Conservation (phyloP, 768 basidiomycete genomes). For the Mycena haematopus region DNA sequence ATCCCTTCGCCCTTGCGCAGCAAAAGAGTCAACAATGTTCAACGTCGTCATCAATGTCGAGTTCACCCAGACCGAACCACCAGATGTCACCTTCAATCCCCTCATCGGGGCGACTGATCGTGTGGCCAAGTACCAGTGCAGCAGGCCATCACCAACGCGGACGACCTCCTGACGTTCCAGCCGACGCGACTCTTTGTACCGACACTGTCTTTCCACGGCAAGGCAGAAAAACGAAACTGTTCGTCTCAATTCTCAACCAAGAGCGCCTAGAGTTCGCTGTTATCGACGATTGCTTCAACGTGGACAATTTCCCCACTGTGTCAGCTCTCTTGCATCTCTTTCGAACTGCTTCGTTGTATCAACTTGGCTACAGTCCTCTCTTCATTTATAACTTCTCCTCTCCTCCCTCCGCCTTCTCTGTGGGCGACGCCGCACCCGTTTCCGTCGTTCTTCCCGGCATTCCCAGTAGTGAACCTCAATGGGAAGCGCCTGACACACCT, state of each 20-base stretch:
- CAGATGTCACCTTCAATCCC: slow-evolving; percentile 15
- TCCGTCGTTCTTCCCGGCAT: slow-evolving; percentile 12
- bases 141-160: slow-evolving; percentile 24
- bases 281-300: slow-evolving; percentile 18
- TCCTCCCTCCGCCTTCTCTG: slow-evolving; percentile 11
- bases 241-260: slow-evolving; percentile 18
- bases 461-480: slow-evolving; percentile 7
- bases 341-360: slow-evolving; percentile 15
- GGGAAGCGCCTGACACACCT: slow-evolving; percentile 17
- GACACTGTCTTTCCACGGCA: slow-evolving; percentile 26
- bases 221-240: slow-evolving; percentile 18
- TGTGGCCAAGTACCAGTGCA: slow-evolving; percentile 26
- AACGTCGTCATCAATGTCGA: slow-evolving; percentile 25
- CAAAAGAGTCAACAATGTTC: slow-evolving; percentile 1
- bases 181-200: slow-evolving; percentile 22
- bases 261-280: slow-evolving; percentile 22
- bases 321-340: slow-evolving; percentile 25
- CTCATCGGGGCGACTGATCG: slow-evolving; percentile 14
- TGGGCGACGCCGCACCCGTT: slow-evolving; percentile 19
- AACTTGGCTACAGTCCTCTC: slow-evolving; percentile 24
- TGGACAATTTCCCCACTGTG: slow-evolving; percentile 12
- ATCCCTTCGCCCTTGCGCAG: slow-evolving; percentile 23
- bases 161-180: slow-evolving; percentile 18
- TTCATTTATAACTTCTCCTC: slow-evolving; percentile 19
- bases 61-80: slow-evolving; percentile 22